A percentile compares a stretch with the other conserved stretches of the same genome.
Evolutionary conservation across 2,329 filamentous ascomycete species (phyloP).

Genomic region (Boeremia exigua): DNA sequence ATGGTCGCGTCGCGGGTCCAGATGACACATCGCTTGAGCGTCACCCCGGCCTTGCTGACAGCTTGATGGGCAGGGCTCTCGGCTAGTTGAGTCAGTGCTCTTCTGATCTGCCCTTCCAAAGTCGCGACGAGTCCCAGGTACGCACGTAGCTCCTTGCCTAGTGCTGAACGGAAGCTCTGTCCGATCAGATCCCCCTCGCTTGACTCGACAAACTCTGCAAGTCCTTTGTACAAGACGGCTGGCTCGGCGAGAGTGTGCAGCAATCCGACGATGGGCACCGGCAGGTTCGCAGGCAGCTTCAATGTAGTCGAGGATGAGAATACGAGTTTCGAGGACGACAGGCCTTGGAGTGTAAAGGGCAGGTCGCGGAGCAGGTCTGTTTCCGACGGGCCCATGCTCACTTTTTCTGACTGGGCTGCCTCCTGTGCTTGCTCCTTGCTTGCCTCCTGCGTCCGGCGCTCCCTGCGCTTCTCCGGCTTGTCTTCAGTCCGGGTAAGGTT

Average conservation of each 20-base stretch:
- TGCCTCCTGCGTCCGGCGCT: conserved; percentile 32
- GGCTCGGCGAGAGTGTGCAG: conserved; percentile 91
- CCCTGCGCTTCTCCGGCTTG: conserved; percentile 34
- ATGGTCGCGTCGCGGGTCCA: conserved; percentile 98
- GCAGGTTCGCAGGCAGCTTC: conserved; percentile 78
- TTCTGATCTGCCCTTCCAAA: conserved; percentile 87
- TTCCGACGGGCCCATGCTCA: conserved; percentile 48
- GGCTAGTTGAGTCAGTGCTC: conserved; percentile 77
- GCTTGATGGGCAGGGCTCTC: conserved; percentile 70
- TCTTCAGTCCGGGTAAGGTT: conserved; percentile 29
- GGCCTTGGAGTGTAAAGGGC: conserved; percentile 89
- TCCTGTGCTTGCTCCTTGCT: conserved; percentile 34
- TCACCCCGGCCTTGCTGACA: conserved; percentile 86
- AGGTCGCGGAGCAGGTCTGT: conserved; percentile 67
- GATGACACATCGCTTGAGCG: conserved; percentile 91
- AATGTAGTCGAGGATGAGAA: conserved; percentile 74
- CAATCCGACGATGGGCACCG: conserved; percentile 83
- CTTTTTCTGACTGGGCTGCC: conserved; percentile 13
- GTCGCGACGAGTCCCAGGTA: conserved; percentile 92
- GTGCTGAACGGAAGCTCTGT: conserved; percentile 88
- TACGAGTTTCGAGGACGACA: conserved; percentile 83
- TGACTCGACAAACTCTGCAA: conserved; percentile 82
- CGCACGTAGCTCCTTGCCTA: conserved; percentile 82
- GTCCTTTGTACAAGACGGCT: conserved; percentile 83
- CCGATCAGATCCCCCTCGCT: conserved; percentile 83